Percentiles rank a stretch among this genome's conserved stretches.
Evolutionary conservation across 2,329 filamentous ascomycete species (phyloP).

Genomic region (Claviceps africana): DNA sequence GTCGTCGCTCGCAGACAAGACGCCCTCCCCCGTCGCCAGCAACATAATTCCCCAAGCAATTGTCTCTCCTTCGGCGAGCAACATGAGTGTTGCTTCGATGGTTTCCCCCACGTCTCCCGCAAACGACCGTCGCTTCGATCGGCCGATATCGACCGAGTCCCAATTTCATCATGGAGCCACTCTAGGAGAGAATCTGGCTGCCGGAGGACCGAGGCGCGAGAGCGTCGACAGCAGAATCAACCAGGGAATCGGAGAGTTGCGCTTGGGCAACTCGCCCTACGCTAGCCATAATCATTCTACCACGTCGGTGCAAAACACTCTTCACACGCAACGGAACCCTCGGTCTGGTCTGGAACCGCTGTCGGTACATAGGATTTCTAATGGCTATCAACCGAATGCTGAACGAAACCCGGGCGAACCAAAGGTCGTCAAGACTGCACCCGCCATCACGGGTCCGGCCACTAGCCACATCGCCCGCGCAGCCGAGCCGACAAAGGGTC

Average conservation of each 20-base stretch:
- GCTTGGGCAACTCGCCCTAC: slow-evolving; percentile 54
- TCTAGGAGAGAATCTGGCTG: slow-evolving; percentile 22
- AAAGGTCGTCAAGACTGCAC: slow-evolving; percentile 50
- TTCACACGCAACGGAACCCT: slow-evolving; percentile 53
- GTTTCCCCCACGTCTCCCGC: slow-evolving; percentile 44
- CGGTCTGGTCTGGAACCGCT: slow-evolving; percentile 37
- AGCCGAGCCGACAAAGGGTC: slow-evolving; percentile 67
- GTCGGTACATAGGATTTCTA: slow-evolving; percentile 46
- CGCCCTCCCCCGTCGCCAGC: slow-evolving; percentile 43
- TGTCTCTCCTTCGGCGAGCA: slow-evolving; percentile 40
- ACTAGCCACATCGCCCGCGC: slow-evolving; percentile 53
- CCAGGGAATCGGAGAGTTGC: slow-evolving; percentile 54
- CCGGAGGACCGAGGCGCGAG: slow-evolving; percentile 44
- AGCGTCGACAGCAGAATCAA: slow-evolving; percentile 72
- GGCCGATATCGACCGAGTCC: slow-evolving; percentile 24
- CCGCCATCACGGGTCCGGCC: slow-evolving; percentile 60
- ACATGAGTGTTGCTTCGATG: slow-evolving; percentile 54
- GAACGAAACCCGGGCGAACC: slow-evolving; percentile 40
- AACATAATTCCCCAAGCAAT: slow-evolving; percentile 38
- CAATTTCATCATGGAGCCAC: slow-evolving; percentile 16
- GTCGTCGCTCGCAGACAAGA: slow-evolving; percentile 42
- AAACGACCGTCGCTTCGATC: slow-evolving; percentile 29
- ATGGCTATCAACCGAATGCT: slow-evolving; percentile 47
- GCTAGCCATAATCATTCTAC: slow-evolving; percentile 65
- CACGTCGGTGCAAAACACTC: slow-evolving; percentile 56